Base-by-base conservation (phyloP, 2,329 filamentous ascomycete species). In the Fusarium illudens region DNA sequence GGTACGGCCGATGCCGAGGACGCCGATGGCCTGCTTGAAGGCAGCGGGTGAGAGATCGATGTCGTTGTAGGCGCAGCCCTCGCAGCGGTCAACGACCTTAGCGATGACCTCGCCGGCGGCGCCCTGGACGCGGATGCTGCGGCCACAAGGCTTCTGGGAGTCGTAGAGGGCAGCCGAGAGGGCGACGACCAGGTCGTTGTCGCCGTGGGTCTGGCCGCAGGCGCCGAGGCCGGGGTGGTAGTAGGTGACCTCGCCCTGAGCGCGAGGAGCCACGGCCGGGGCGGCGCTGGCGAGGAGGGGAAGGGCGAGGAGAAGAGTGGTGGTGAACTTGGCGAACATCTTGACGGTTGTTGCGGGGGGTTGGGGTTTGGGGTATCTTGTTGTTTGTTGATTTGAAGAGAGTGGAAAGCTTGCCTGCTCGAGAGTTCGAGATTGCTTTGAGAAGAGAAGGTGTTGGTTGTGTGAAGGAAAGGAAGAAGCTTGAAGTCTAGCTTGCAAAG, bases 111-210 rank as follows among this genome's bases (percentile, higher is more conserved):
- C 65, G 42, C 70, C 71, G 50, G 67, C 76, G 32, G 80, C 79
- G 60, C 89, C 80, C 48, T 79, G 81, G 27, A 92, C 84, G 25
- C 89, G 82, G n/a, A 96, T 86, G 75, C 83, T 87, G 72, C 82
- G 81, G 3, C 89, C 89, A 72, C 92, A 95, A 1, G 80, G 75
- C 4, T 80, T 79, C 1, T 81, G 81, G 0, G 87, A 83, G 75
- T 94, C 91, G 73, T 87, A 95, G 5, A 92, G 75, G n/a, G 84
- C 73, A 71, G 90, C 86, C 2, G 89, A 90, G 0, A 95, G 83
- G 1, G 92, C 87, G 33, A 87, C 89, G 37, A 94, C 86, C 59
- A 84, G 74, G 59, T 93, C 89, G 8, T 76, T 78, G 8, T 83
- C 80, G 2, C 75, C 77, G 55, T 86, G 87, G 2, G 79, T 82